Percentiles rank a stretch among this genome's conserved stretches.
Conservation (phyloP, 202 grass and related monocot genomes). For the Bolboschoenoplectus hybrid region DNA sequence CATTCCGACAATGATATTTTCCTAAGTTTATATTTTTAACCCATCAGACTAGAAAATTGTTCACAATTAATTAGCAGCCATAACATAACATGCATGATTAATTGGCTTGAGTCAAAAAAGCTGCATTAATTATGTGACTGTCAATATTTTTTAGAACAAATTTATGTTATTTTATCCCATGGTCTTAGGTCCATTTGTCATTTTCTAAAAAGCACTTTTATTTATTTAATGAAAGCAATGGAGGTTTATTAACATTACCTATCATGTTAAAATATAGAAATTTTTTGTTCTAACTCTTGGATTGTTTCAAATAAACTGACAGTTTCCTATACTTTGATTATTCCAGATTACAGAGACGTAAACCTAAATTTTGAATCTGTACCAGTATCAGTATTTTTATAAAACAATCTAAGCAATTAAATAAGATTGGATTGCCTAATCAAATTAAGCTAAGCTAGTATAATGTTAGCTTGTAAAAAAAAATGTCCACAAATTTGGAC, state of each 20-base stretch:
- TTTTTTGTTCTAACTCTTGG: background rate
- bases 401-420: no score
- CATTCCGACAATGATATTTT: conserved; percentile 9
- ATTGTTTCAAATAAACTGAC: background rate
- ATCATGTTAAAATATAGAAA: background rate
- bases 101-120: background rate
- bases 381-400: background rate
- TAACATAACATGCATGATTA: background rate
- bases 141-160: background rate
- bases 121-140: background rate
- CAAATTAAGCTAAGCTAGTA: no score
- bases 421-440: no score
- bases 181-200: background rate
- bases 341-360: background rate
- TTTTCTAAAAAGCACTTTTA: background rate
- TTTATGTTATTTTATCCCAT: background rate
- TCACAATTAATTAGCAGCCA: background rate
- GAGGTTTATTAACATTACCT: background rate
- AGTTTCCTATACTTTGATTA: background rate
- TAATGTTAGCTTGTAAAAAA: no score
- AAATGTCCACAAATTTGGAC: no score
- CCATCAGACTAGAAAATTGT: background rate
- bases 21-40: background rate
- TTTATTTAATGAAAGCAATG: background rate
- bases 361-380: background rate